These are phyloP conservation scores for Encephalitozoon hellem DNA, from an alignment of 371 early-diverging fungal genomes.

Conservation along the genomic window DNA sequence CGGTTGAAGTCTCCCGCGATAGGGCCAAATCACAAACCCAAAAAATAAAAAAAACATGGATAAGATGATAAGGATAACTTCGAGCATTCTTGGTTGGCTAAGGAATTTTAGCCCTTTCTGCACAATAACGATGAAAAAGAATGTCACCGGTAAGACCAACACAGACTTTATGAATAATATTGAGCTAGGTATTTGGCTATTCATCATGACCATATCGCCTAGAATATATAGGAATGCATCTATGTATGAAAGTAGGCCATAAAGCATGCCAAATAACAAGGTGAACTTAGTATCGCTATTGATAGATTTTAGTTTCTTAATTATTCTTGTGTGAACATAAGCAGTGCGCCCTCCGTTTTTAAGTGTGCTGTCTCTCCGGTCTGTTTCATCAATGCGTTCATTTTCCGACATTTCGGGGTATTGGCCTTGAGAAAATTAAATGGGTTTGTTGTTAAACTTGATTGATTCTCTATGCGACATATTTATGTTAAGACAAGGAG, in stretches of 20 bases:
- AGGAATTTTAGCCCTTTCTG: conserved; percentile 40
- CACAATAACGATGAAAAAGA: conserved; percentile 39
- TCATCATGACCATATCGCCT: conserved; percentile 52
- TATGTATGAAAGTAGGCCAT: conserved; percentile 42
- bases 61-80: conserved; percentile 37
- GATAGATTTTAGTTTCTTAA: not conserved
- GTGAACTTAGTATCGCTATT: not conserved
- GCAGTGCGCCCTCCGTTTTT: not conserved
- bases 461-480: not conserved
- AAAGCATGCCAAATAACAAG: conserved; percentile 41
- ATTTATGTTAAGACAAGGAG: not conserved
- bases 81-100: conserved; percentile 38
- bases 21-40: conserved; percentile 38
- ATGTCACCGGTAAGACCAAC: conserved; percentile 44
- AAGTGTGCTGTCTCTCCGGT: not conserved
- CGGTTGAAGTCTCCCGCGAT: conserved; percentile 13
- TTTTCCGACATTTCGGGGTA: not conserved
- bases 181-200: conserved; percentile 48
- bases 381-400: not conserved
- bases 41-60: conserved; percentile 43
- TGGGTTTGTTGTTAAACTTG: not conserved
- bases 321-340: not conserved
- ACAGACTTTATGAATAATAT: conserved; percentile 56
- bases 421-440: not conserved
- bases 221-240: conserved; percentile 50